These are phyloP conservation scores for Boletus pseudopeckii DNA, from an alignment of 768 basidiomycete genomes.

Conservation along the genomic window DNA sequence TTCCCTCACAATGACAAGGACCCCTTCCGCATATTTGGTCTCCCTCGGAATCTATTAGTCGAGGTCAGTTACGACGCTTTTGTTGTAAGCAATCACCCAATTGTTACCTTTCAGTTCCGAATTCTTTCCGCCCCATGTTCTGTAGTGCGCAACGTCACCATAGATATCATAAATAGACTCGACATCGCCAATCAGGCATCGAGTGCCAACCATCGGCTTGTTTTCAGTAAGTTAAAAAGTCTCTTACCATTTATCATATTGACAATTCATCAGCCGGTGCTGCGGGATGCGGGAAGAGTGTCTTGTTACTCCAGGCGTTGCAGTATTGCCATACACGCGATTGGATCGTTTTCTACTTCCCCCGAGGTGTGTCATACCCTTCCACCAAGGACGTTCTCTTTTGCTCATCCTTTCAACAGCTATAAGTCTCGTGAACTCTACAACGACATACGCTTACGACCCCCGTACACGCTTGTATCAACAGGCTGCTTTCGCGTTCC, in stretches of 20 bases:
- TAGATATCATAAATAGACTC: conserved; percentile 52
- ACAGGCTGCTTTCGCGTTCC: conserved; percentile 63
- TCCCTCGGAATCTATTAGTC: conserved; percentile 64
- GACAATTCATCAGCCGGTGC: conserved; percentile 53
- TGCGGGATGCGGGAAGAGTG: conserved; percentile 79
- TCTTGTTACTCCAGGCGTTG: conserved; percentile 71
- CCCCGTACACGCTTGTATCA: conserved; percentile 72
- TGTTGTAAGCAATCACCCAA: neutral
- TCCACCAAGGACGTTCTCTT: neutral
- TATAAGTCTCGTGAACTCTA: conserved; percentile 66
- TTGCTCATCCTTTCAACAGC: conserved; percentile 31
- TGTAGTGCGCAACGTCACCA: conserved; percentile 66
- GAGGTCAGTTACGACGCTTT: conserved; percentile 49
- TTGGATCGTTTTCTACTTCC: conserved; percentile 86
- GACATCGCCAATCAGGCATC: conserved; percentile 45
- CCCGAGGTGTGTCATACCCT: conserved; percentile 51
- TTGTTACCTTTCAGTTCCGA: conserved; percentile 47
- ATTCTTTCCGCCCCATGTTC: conserved; percentile 69
- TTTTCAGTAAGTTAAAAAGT: conserved; percentile 54
- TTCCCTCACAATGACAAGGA: conserved; percentile 45
- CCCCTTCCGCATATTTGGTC: conserved; percentile 62
- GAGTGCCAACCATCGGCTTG: conserved; percentile 52
- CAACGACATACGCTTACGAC: conserved; percentile 70
- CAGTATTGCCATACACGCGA: conserved; percentile 58
- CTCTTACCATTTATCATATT: neutral